These are phyloP conservation scores for Aspergillus quadricinctus DNA, from an alignment of 2,329 filamentous ascomycete genomes.

Conservation along the genomic window DNA sequence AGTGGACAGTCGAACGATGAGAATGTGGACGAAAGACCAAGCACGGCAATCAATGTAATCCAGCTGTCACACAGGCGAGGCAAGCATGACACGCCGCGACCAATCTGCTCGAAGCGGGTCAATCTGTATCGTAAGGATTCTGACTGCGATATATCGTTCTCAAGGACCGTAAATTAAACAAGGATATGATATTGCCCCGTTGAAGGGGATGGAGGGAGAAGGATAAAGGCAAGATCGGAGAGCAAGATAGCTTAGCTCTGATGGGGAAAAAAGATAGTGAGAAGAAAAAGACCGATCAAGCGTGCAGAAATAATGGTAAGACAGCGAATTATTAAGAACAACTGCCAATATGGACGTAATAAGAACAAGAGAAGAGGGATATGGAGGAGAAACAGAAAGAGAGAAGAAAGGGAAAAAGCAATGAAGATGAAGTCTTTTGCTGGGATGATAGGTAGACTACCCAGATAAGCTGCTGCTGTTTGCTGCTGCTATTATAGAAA, in stretches of 20 bases:
- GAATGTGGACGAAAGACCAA: constrained; percentile 35
- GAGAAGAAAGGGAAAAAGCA: constrained; percentile 21
- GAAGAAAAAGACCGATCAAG: not conserved
- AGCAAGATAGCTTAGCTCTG: not conserved
- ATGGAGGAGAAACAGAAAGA: constrained; percentile 8
- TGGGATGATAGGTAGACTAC: constrained; percentile 13
- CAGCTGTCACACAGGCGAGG: constrained; percentile 35
- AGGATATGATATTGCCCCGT: not conserved
- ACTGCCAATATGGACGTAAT: not conserved
- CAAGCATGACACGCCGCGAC: constrained; percentile 30
- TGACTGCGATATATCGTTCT: not conserved
- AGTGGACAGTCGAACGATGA: constrained; percentile 30
- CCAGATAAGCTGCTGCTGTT: not conserved
- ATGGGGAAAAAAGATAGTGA: constrained; percentile 1
- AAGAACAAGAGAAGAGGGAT: constrained; percentile 11
- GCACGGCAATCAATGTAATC: constrained; percentile 31
- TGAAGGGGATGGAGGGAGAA: not conserved
- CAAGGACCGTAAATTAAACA: not conserved
- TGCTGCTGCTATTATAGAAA: not conserved
- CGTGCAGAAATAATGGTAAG: not conserved
- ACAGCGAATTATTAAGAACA: not conserved
- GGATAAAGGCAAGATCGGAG: not conserved
- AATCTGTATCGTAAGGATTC: constrained; percentile 12
- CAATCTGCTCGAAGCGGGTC: constrained; percentile 11
- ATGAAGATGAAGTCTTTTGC: constrained; percentile 14